Conservation (phyloP, 768 basidiomycete genomes). For the Suillus ampliporus region DNA sequence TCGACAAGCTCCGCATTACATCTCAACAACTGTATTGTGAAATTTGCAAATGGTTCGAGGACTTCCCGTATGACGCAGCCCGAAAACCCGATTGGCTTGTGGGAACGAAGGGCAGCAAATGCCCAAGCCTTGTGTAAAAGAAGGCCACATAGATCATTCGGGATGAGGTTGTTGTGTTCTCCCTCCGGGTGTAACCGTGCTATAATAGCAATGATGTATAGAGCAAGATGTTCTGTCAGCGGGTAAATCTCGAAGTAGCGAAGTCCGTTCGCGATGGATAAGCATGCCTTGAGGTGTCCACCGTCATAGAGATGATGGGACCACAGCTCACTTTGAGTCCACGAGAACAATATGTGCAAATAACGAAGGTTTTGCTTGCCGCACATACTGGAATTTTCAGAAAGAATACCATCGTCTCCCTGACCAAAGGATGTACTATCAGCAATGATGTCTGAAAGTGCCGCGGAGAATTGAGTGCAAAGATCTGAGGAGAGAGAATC, state of each 20-base stretch:
- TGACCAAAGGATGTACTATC: not conserved
- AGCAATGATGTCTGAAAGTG: not conserved
- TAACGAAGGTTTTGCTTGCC: conserved; percentile 14
- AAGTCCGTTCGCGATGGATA: conserved; percentile 9
- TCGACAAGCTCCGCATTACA: conserved; percentile 1
- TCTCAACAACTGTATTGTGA: conserved; percentile 8
- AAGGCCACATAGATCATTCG: conserved; percentile 8
- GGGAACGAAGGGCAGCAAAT: conserved; percentile 9
- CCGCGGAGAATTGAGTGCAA: conserved; percentile 3
- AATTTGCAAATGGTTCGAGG: conserved; percentile 3
- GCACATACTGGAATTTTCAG: conserved; percentile 1
- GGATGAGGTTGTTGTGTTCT: conserved; percentile 2
- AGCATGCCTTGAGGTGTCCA: conserved; percentile 12
- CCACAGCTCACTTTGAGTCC: conserved; percentile 12
- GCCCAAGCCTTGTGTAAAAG: conserved; percentile 15
- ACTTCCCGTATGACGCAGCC: conserved; percentile 7
- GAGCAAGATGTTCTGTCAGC: conserved; percentile 14
- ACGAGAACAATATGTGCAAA: conserved; percentile 14
- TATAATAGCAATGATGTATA: conserved; percentile 11
- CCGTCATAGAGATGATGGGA: conserved; percentile 6
- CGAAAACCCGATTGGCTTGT: not conserved
- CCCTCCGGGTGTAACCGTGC: conserved; percentile 3
- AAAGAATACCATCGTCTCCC: not conserved
- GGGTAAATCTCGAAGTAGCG: conserved; percentile 12
- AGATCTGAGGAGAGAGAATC: not conserved